Evolutionary conservation across 345 rosid genomes (phyloP), one percentile per base, ranked within the genome.

Genomic region (Camelina laxa): DNA sequence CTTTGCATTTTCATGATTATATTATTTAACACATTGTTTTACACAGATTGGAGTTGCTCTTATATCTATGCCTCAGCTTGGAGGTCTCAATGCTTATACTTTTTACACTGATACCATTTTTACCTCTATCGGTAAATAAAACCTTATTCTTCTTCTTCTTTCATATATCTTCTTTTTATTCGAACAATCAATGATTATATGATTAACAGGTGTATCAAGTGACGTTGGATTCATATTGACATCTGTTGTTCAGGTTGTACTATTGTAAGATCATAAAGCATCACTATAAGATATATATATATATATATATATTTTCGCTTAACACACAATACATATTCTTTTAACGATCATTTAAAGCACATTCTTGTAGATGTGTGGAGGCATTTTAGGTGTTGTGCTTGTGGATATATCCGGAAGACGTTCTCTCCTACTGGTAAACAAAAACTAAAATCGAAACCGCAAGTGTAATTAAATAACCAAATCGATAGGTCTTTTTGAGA

Each of bases 1-100:
- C 12, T 48, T 7, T 49, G 10, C 33, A 36, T 60, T 60, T 56
- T 66, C 60, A 66, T 66, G 24, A 48, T 66, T 33, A 33, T 33
- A 33, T 27, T 41, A 15, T 30, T 1, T 17, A 9, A 16, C 3
- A 4, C 6, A 2, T 12, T 61, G 56, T 22, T 63, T 54, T 22
- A 45, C 15, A 1, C 62, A 87, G 94, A 86, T 89, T 68, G 94
- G 87, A 33, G 84, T 89, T 59, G 90, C 88, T 44, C 80, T 92
- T 73, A 92, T 92, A 93, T 84, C 77, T 56, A 71, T 92, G 75
- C 98, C 91, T 77, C 93, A 90, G 47, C 85, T 92, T 61, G 91
- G 96, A 72, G 96, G 96, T 41, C 88, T 86, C 60, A 81, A 75
- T 61, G 88, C 76, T 53, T 80, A 85, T 64, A 69, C 82, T 10